Conservation (phyloP, 345 rosid species). For the Moricandia arvensis region DNA sequence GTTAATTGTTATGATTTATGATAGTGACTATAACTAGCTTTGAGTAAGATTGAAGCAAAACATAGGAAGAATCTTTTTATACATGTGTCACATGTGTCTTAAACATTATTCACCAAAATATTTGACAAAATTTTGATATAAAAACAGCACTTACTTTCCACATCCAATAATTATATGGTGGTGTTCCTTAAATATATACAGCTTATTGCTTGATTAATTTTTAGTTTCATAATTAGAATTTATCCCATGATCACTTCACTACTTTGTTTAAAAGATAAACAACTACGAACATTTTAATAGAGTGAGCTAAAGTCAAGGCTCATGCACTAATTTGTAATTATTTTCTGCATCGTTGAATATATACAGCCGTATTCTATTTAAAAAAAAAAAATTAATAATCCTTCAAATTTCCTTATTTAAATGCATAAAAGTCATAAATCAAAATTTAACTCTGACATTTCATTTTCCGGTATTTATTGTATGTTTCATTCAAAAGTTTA, state of each 20-base stretch:
- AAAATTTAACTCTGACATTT: neutral
- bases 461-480: neutral
- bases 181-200: slow-evolving; percentile 8
- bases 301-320: slow-evolving; percentile 20
- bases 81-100: slow-evolving; percentile 30
- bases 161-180: slow-evolving; percentile 7
- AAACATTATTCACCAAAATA: slow-evolving; percentile 12
- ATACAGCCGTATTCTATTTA: neutral
- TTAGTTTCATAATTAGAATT: neutral
- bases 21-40: slow-evolving; percentile 26
- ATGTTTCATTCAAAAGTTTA: neutral
- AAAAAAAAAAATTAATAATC: neutral
- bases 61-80: slow-evolving; percentile 9
- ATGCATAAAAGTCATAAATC: neutral
- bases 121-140: neutral
- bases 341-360: neutral
- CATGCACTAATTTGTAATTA: neutral
- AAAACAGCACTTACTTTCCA: slow-evolving; percentile 30
- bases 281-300: neutral
- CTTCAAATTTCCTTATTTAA: neutral
- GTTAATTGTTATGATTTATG: slow-evolving; percentile 27
- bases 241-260: slow-evolving; percentile 35
- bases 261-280: neutral
- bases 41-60: slow-evolving; percentile 40
- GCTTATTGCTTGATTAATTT: slow-evolving; percentile 8